Evolutionary conservation across 202 grass and related monocot species (phyloP), one percentile per base, ranked within the genome.

Genomic region (Setaria viridis): DNA sequence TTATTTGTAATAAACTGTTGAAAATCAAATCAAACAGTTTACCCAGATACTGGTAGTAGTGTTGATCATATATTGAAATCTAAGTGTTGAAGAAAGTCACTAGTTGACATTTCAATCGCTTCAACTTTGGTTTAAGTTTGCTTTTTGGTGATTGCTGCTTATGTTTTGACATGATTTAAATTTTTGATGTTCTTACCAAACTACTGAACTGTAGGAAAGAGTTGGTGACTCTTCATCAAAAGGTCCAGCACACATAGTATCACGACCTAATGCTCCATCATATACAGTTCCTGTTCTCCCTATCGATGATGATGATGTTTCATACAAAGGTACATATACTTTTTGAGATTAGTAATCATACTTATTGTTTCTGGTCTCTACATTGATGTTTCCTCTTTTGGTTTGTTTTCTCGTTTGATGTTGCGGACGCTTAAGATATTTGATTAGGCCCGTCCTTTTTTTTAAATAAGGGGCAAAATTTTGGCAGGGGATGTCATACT

Each of bases 301-400:
- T 80, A 78, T 92, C n/a, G 92, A 97, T 86, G 95, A 97, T 82
- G 90, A 94, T 88, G 92, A 93, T 86, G 84, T 89, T 64, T 82
- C 95, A 11, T 91, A 87, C 86, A 93, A 94, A 85, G 85, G 95
- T 94, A 73, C 67, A 25, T 72, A 29, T 80, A 65, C 30, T 67
- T 7, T 7, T 88, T 58, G 29, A 25, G 30, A 55, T 66, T 39
- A 20, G 5, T 25, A 37, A 25, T 55, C 12, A 41, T 67, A 30
- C 35, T 80, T 67, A 42, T 57, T 63, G 2, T 70, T 60, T 29
- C 57, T 29, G 8, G 29, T 55, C 29, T 63, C 55, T 20, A 7
- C 45, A 6, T 53, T 45, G 54, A 48, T 37, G 13, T 56, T 63
- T 64, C 9, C 35, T 64, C 1, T 62, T 62, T 39, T 41, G 39